Evolutionary conservation across 345 rosid species (phyloP).

Genomic region (Corchorus capsularis): DNA sequence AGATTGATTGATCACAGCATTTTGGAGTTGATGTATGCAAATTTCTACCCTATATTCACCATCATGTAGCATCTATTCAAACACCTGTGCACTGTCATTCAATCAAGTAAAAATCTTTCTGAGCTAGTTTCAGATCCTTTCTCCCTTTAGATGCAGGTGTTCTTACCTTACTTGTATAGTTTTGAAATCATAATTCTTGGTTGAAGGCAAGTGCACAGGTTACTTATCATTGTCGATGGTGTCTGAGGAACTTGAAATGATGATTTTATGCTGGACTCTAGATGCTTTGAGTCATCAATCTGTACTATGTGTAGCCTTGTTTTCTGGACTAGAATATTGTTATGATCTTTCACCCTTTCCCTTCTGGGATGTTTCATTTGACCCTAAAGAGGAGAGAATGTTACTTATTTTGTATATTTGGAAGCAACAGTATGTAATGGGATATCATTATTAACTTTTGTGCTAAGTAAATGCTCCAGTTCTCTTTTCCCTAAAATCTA

Average conservation of each 20-base stretch:
- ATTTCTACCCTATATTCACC: conserved; percentile 38
- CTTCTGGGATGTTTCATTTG: conserved; percentile 27
- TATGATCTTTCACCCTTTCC: conserved; percentile 12
- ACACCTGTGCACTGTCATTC: conserved; percentile 43
- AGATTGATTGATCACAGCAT: conserved; percentile 37
- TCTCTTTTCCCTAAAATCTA: neutral
- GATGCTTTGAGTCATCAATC: conserved; percentile 19
- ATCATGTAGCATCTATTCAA: conserved; percentile 42
- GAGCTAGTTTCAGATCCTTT: conserved; percentile 25
- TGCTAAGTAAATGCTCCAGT: neutral
- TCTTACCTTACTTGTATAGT: conserved; percentile 36
- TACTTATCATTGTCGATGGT: conserved; percentile 20
- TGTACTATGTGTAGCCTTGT: conserved; percentile 12
- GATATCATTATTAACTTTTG: conserved; percentile 5
- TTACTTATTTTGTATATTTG: conserved; percentile 24
- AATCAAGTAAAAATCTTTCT: conserved; percentile 40
- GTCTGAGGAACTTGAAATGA: conserved; percentile 15
- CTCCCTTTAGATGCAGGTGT: conserved; percentile 20
- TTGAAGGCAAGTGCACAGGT: conserved; percentile 46
- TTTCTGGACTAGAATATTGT: conserved; percentile 14
- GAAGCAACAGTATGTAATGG: conserved; percentile 15
- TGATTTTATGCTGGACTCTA: conserved; percentile 22
- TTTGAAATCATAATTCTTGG: conserved; percentile 31
- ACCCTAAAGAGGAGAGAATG: conserved; percentile 25
- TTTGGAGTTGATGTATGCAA: conserved; percentile 45